A percentile compares a stretch with the other conserved stretches of the same genome.
Conservation (phyloP, 2,329 filamentous ascomycete species). For the Ophiostoma angusticollis region DNA sequence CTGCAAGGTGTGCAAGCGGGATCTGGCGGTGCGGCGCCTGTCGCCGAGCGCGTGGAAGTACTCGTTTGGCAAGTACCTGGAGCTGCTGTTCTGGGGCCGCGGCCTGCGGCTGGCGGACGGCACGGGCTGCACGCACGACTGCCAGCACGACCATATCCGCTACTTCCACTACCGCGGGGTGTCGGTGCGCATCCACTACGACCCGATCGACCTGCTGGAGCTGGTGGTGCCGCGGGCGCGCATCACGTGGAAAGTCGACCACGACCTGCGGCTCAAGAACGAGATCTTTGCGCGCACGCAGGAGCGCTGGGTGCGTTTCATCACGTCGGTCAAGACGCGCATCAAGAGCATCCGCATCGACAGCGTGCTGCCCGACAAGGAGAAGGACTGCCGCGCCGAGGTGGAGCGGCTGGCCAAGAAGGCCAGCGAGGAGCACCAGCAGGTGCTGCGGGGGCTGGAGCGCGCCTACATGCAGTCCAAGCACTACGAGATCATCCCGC, state of each 20-base stretch:
- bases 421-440: constrained; percentile 69
- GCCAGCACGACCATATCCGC: constrained; percentile 81
- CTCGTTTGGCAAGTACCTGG: constrained; percentile 96
- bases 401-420: constrained; percentile 67
- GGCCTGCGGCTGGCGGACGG: constrained; percentile 61
- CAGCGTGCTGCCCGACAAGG: constrained; percentile 77
- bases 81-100: constrained; percentile 90
- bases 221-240: constrained; percentile 82
- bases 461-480: constrained; percentile 85
- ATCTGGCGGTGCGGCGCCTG: constrained; percentile 83
- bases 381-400: constrained; percentile 67
- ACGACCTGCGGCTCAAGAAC: constrained; percentile 85
- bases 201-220: constrained; percentile 82
- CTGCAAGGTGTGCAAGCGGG: constrained; percentile 82
- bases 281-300: constrained; percentile 75
- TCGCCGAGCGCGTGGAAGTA: constrained; percentile 95
- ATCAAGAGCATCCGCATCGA: constrained; percentile 84
- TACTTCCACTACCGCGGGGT: constrained; percentile 86
- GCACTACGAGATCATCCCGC: constrained; percentile 92
- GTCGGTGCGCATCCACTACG: constrained; percentile 80
- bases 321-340: constrained; percentile 70
- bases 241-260: constrained; percentile 96
- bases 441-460: constrained; percentile 65
- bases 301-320: constrained; percentile 73
- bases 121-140: constrained; percentile 65